Evolutionary conservation across 306 rosid species (phyloP).

Genomic region (Cicer pinnatifidum): DNA sequence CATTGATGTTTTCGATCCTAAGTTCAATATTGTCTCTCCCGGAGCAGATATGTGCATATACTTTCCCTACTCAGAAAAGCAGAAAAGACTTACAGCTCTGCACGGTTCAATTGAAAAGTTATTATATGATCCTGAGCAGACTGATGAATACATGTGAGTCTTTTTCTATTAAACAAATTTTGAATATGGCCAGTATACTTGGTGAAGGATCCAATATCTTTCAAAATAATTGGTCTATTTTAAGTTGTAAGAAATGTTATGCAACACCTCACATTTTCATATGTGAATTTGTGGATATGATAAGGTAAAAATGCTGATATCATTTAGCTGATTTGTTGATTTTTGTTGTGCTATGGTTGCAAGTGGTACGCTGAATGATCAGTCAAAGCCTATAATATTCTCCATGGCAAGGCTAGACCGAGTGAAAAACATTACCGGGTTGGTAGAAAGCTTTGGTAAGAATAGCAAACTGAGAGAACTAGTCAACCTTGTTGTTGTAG

Average conservation of each 20-base stretch:
- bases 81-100: conserved; percentile 76
- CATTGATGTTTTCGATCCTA: conserved; percentile 93
- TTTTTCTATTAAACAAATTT: conserved; percentile 28
- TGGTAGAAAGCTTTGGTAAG: conserved; percentile 82
- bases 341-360: conserved; percentile 43
- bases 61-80: conserved; percentile 80
- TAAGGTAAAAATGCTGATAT: background rate
- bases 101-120: conserved; percentile 80
- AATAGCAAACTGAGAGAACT: conserved; percentile 75
- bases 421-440: conserved; percentile 80
- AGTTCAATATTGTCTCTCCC: conserved; percentile 97
- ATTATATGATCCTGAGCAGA: conserved; percentile 71
- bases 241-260: background rate
- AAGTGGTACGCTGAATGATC: conserved; percentile 76
- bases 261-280: background rate
- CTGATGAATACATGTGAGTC: conserved; percentile 77
- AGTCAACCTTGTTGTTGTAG: conserved; percentile 82
- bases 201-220: background rate
- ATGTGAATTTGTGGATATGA: background rate
- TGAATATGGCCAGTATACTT: conserved; percentile 18
- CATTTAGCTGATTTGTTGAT: conserved; percentile 25
- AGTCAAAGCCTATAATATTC: conserved; percentile 83
- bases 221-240: conserved; percentile 21
- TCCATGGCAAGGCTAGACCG: conserved; percentile 90
- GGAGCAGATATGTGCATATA: conserved; percentile 89